Evolutionary conservation across 1,139 yeast species (phyloP), one percentile per base, ranked within the genome.

Genomic region (Yamadazyma sp.): DNA sequence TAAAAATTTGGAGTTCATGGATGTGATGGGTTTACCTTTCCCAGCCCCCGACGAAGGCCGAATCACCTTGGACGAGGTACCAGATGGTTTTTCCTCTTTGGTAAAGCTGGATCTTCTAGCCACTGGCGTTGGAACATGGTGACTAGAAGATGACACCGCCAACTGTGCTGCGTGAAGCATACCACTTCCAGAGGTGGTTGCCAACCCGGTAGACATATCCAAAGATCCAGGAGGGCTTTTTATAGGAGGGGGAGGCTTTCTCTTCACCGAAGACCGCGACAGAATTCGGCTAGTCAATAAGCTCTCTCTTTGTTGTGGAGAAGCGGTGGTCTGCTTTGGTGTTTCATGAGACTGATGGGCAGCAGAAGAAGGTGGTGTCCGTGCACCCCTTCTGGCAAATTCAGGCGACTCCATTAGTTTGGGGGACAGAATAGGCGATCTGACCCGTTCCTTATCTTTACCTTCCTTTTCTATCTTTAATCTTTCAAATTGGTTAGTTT

Each of bases 401-500:
- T 51, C 48, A 15, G 66, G 66, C 4, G 67, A 51, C 5, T 53
- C 64, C 40, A 51, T 46, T 28, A 61, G 44, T 40, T 48, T 53
- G 10, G 68, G 66, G 1, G 67, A 58, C 36, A 41, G 28, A 14
- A 26, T 23, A 22, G 39, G 31, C 9, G 27, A 33, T 18, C 25
- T 28, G 8, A 43, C 39, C 28, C 36, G 38, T 5, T 37, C 5
- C 16, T 22, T 20, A n/a, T 4, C 20, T 28, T 20, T 20, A 20
- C 39, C 37, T 36, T 27, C 29, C 31, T 34, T 33, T 38, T 45
- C 17, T 14, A 10, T 10, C 39, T 45, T 45, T 61, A 66, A 22
- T 47, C 80, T 64, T 44, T 80, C 83, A 41, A 61, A 62, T 45
- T 74, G 77, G 43, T 66, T 63, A 5, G 61, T 47, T 49, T 81